These are phyloP conservation scores for Neoboletus subvelutipes DNA, from an alignment of 768 basidiomycete species.

Conservation along the genomic window DNA sequence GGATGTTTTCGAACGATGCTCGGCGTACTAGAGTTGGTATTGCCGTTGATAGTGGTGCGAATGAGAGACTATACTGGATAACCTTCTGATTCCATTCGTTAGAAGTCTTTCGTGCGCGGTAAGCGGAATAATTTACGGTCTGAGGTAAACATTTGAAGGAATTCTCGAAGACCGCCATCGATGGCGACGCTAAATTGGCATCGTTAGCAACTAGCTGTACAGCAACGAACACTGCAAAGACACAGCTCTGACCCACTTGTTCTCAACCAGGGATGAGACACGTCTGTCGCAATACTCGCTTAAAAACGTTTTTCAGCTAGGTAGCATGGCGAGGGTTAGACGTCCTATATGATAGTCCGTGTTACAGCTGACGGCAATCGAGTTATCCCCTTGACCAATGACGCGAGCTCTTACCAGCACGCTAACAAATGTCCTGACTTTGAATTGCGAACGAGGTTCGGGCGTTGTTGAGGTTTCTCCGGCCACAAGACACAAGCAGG, in stretches of 20 bases:
- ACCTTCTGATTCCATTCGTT: conserved; percentile 18
- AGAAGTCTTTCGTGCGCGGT: conserved; percentile 4
- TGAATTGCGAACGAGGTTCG: conserved; percentile 31
- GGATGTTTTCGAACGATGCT: conserved; percentile 2
- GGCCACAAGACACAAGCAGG: conserved; percentile 23
- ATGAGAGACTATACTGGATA: background rate
- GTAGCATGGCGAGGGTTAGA: conserved; percentile 14
- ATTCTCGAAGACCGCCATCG: conserved; percentile 12
- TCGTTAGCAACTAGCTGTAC: conserved; percentile 13
- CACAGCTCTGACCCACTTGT: conserved; percentile 18
- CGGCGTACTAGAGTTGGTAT: conserved; percentile 1
- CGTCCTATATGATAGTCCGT: conserved; percentile 10
- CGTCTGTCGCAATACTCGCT: conserved; percentile 12
- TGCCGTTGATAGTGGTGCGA: conserved; percentile 1
- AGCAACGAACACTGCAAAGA: conserved; percentile 19
- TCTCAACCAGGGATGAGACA: conserved; percentile 7
- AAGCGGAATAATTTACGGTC: conserved; percentile 5
- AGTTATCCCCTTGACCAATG: conserved; percentile 9
- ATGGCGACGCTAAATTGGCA: conserved; percentile 11
- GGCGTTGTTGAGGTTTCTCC: conserved; percentile 25
- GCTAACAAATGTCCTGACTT: conserved; percentile 23
- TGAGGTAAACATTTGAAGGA: conserved; percentile 2
- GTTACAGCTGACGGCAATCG: conserved; percentile 20
- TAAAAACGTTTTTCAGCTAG: conserved; percentile 20
- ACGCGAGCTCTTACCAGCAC: conserved; percentile 17